A percentile compares a stretch with the other conserved stretches of the same genome.
Conservation (phyloP, 345 rosid species). For the Salix caprea region DNA sequence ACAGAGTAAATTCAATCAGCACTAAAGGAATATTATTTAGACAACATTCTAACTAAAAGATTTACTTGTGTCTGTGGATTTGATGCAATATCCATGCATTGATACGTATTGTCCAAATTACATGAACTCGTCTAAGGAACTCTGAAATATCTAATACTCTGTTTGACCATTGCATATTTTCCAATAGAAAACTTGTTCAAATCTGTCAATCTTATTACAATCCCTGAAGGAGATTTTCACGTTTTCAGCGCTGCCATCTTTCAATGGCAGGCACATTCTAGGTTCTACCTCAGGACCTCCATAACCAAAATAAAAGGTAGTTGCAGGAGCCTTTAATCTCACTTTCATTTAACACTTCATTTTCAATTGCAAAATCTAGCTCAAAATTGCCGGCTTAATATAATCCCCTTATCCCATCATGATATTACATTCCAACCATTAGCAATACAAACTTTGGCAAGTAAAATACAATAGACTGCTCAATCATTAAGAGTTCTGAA, state of each 20-base stretch:
- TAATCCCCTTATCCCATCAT: neutral
- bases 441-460: neutral
- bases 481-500: neutral
- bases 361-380: neutral
- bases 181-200: neutral
- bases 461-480: neutral
- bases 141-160: neutral
- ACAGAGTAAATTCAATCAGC: too few species aligned
- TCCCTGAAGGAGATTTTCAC: neutral
- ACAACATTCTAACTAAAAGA: too few species aligned
- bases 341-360: neutral
- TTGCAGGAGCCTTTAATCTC: neutral
- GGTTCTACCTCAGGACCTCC: neutral
- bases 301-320: neutral
- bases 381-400: neutral
- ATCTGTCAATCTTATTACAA: neutral
- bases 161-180: neutral
- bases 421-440: neutral
- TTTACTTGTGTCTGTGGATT: too few species aligned
- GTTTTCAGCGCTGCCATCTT: neutral
- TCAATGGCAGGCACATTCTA: neutral
- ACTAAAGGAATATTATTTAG: too few species aligned
- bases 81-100: too few species aligned
- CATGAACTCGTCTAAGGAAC: neutral
- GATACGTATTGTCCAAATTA: too few species aligned